phyloP scores from a whole-genome alignment of 2,329 filamentous ascomycete species.

The Aureobasidium leucospermi region DNA sequence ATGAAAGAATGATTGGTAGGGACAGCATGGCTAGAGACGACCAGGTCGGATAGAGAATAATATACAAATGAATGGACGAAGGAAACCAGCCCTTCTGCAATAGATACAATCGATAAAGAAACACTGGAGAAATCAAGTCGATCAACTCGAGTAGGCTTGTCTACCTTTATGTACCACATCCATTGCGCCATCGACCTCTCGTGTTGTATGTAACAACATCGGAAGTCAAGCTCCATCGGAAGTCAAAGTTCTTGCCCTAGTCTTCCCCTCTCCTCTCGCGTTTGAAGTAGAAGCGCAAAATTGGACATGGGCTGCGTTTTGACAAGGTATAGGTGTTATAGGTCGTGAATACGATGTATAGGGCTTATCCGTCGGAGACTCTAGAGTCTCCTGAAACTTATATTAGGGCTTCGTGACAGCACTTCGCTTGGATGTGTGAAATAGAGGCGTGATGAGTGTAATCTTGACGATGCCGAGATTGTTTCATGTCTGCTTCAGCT shows the following conservation, averaged over 20 bases:
- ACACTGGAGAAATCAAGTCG: not conserved
- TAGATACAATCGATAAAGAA: not conserved
- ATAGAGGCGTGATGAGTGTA: too few relatives aligned
- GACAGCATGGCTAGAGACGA: conserved; percentile 8
- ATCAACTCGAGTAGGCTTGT: not conserved
- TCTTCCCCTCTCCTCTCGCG: too few relatives aligned
- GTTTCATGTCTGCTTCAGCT: not conserved
- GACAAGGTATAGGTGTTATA: too few relatives aligned
- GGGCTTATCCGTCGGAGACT: too few relatives aligned
- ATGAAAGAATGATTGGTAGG: conserved; percentile 17
- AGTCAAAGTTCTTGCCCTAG: not conserved
- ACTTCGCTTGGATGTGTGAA: not conserved
- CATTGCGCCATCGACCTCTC: too few relatives aligned
- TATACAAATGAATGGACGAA: conserved; percentile 4
- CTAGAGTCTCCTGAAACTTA: too few relatives aligned
- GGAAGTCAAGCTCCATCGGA: too few relatives aligned
- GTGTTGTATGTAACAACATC: too few relatives aligned
- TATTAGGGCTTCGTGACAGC: too few relatives aligned
- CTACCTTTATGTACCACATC: not conserved
- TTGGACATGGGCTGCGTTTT: too few relatives aligned
- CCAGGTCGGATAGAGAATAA: not conserved
- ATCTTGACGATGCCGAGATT: not conserved
- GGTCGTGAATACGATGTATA: too few relatives aligned
- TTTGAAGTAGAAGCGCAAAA: too few relatives aligned
- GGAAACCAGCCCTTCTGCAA: not conserved